phyloP scores from a whole-genome alignment of 257 asterid genomes.

The Ilex aquifolium region DNA sequence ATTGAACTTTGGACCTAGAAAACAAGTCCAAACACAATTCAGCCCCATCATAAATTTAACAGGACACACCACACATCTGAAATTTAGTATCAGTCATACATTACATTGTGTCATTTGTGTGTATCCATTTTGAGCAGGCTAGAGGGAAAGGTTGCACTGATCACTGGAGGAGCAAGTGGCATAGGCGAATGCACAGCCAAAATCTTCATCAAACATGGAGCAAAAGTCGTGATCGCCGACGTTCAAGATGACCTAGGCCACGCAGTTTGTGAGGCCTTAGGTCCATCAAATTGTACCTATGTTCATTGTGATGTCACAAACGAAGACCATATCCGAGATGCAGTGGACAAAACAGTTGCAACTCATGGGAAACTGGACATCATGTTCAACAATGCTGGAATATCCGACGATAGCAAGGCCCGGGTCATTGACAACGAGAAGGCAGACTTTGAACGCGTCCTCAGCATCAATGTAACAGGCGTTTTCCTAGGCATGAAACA shows the following conservation, averaged over 20 bases:
- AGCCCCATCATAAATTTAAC: too few relatives aligned
- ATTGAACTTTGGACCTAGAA: too few relatives aligned
- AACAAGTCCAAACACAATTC: too few relatives aligned
- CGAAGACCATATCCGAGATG: slow-evolving; percentile 33
- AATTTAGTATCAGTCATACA: too few relatives aligned
- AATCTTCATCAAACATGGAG: slow-evolving; percentile 48
- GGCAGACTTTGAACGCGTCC: slow-evolving; percentile 39
- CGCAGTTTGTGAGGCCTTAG: slow-evolving; percentile 20
- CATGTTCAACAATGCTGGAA: slow-evolving; percentile 58
- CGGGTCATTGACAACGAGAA: slow-evolving; percentile 19
- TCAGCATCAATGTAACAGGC: slow-evolving; percentile 34
- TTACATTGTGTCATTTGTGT: background rate
- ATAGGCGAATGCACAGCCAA: slow-evolving; percentile 49
- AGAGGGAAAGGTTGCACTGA: slow-evolving; percentile 58
- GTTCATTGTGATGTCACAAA: slow-evolving; percentile 49
- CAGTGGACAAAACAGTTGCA: slow-evolving; percentile 31
- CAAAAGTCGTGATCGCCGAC: slow-evolving; percentile 51
- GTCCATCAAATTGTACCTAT: slow-evolving; percentile 27
- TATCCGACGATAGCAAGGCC: slow-evolving; percentile 14
- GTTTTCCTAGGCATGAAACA: slow-evolving; percentile 55
- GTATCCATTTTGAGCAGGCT: slow-evolving; percentile 21
- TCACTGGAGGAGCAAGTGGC: slow-evolving; percentile 64
- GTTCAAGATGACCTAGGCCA: slow-evolving; percentile 43
- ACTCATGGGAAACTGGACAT: slow-evolving; percentile 52
- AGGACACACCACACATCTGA: too few relatives aligned